phyloP scores from a whole-genome alignment of 2,329 filamentous ascomycete species.

The Fusarium devonianum region DNA sequence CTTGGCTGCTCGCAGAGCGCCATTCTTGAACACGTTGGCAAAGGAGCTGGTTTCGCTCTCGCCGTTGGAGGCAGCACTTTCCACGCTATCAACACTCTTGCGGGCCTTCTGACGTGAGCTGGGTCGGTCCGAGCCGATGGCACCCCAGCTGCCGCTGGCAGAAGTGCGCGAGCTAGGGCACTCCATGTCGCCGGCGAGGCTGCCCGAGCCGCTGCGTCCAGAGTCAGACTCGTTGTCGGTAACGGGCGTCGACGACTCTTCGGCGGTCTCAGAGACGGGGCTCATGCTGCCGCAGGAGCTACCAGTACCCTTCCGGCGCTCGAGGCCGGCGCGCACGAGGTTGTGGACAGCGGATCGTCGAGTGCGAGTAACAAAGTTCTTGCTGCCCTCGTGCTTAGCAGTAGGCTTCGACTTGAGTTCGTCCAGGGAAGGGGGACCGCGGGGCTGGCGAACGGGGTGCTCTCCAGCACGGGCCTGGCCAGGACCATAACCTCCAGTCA shows the following conservation, averaged over 20 bases:
- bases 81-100: slow-evolving; percentile 70
- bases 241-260: slow-evolving; percentile 70
- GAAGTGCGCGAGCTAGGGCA: slow-evolving; percentile 78
- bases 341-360: slow-evolving; percentile 92
- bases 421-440: slow-evolving; percentile 88
- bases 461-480: slow-evolving; percentile 93
- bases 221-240: slow-evolving; percentile 79
- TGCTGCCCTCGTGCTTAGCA: slow-evolving; percentile 91
- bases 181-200: slow-evolving; percentile 76
- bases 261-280: slow-evolving; percentile 82
- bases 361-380: slow-evolving; percentile 95
- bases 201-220: slow-evolving; percentile 77
- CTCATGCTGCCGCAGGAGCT: slow-evolving; percentile 81
- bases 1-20: slow-evolving; percentile 59
- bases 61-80: slow-evolving; percentile 58
- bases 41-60: slow-evolving; percentile 67
- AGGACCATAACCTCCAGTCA: slow-evolving; percentile 87
- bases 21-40: slow-evolving; percentile 70
- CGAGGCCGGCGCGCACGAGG: slow-evolving; percentile 86
- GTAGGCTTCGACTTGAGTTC: slow-evolving; percentile 91
- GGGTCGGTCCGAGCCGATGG: slow-evolving; percentile 87
- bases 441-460: slow-evolving; percentile 91
- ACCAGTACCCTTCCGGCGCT: slow-evolving; percentile 79
- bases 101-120: slow-evolving; percentile 71
- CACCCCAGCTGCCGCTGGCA: slow-evolving; percentile 75